Evolutionary conservation across 768 basidiomycete genomes (phyloP), one percentile per base, ranked within the genome.

Genomic region (Boletus pseudo-olivaceus): DNA sequence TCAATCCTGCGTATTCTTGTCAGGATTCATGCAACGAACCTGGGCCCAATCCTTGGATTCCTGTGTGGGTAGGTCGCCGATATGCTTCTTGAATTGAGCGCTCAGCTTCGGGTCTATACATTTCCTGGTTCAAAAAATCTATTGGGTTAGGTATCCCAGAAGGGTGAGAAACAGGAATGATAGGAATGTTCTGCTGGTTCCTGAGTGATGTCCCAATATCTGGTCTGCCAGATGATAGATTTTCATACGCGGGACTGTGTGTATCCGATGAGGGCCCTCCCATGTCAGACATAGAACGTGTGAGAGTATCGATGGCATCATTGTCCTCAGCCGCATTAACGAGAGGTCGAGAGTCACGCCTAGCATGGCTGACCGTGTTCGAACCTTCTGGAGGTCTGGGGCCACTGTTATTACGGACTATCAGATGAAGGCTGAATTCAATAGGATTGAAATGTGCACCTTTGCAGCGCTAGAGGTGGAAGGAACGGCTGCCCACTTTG

Each of bases 11-110:
- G 39, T 39, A 45, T 49, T 45, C 44, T 30, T 30, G 39, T 17
- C 39, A 47, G 32, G 47, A 40, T 55, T 51, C 41, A 34, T 40
- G 17, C 20, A 23, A 54, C 37, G 35, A 56, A 66, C 58, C 63
- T 30, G 49, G 33, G 15, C 8, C 38, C 37, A 23, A 63, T 51
- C 57, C 58, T 56, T 46, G 61, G 64, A 41, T 66, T 48, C 37
- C 20, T 20, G n/a, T 45, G 47, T 54, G 58, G 40, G 43, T 53
- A 57, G 49, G 30, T 51, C 19, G 42, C 50, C 29, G 30, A 47
- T 38, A 49, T 32, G 42, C 14, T 59, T 40, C 53, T 34, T 23
- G 62, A 50, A 44, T 29, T 26, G 46, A 43, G 41, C 15, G 7
- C 17, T 46, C 41, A 7, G 20, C 42, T 34, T 48, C 48, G 17